Conservation (phyloP, 768 basidiomycete species). For the Guyanaporus albipodus region DNA sequence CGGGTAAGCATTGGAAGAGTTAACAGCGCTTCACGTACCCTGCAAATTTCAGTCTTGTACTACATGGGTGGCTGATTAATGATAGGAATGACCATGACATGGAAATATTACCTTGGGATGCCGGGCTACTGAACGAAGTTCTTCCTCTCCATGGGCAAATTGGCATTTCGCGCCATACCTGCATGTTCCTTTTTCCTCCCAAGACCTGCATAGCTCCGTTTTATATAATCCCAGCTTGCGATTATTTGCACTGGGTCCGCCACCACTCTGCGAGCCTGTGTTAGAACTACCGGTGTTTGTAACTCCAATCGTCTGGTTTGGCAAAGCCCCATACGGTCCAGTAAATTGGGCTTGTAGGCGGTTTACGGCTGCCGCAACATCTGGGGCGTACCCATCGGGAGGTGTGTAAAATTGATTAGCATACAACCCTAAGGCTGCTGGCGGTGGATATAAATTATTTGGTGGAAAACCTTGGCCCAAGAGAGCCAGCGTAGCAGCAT, state of each 20-base stretch:
- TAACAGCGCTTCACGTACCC: constrained; percentile 45
- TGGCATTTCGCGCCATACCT: constrained; percentile 88
- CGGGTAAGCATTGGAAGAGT: constrained; percentile 7
- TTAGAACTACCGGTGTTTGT: constrained; percentile 38
- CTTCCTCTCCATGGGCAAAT: constrained; percentile 90
- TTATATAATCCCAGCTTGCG: constrained; percentile 89
- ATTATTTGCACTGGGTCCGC: constrained; percentile 86
- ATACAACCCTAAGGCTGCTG: constrained; percentile 58
- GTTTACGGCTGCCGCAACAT: constrained; percentile 56
- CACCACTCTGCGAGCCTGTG: constrained; percentile 33
- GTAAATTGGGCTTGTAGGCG: constrained; percentile 54
- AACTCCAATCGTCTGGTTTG: constrained; percentile 41
- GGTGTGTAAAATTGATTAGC: constrained; percentile 65
- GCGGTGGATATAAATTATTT: constrained; percentile 51
- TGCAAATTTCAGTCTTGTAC: constrained; percentile 95
- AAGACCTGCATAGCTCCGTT: constrained; percentile 85
- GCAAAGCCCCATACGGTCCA: constrained; percentile 51
- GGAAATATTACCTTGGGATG: constrained; percentile 73
- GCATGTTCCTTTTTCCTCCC: constrained; percentile 88
- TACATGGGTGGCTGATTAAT: constrained; percentile 30
- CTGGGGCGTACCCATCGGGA: constrained; percentile 53
- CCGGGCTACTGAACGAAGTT: constrained; percentile 76
- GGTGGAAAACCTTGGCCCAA: constrained; percentile 52
- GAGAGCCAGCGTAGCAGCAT: constrained; percentile 62
- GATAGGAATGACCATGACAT: background rate